A percentile compares a stretch with the other conserved stretches of the same genome.
Evolutionary conservation across 139 green algal species (phyloP).

Genomic region (Chlorella sp.): DNA sequence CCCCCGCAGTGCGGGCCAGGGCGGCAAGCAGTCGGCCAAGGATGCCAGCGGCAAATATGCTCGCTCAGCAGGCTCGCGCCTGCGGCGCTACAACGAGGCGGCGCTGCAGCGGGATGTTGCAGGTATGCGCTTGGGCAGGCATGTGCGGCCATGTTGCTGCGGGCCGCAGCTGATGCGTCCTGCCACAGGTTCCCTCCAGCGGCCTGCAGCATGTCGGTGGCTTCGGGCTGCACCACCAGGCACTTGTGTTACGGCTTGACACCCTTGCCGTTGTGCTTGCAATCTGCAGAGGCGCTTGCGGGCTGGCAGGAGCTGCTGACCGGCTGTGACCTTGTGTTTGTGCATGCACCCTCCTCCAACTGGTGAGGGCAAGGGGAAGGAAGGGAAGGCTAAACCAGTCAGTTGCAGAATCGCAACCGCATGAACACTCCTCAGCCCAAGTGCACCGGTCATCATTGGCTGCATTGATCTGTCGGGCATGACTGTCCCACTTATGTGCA

Average conservation of each 20-base stretch:
- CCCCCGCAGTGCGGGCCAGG: constrained; percentile 79
- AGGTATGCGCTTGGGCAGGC: neutral
- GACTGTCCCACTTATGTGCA: no score
- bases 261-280: neutral
- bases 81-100: constrained; percentile 90
- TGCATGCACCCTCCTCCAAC: constrained; percentile 69
- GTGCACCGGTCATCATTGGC: no score
- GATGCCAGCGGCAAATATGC: constrained; percentile 88
- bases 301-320: constrained; percentile 34
- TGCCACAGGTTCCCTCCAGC: no score
- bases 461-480: no score
- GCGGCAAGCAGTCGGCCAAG: constrained; percentile 90
- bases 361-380: neutral
- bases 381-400: no score
- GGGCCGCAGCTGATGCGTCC: no score
- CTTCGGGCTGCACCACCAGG: no score
- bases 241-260: neutral
- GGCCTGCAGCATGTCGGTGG: no score
- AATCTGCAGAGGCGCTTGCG: constrained; percentile 14
- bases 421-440: no score
- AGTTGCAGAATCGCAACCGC: no score
- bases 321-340: constrained; percentile 69
- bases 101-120: constrained; percentile 68
- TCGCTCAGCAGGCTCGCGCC: constrained; percentile 81
- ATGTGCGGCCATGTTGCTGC: no score